Percentiles rank a stretch among this genome's conserved stretches.
Evolutionary conservation across 768 basidiomycete genomes (phyloP).

Genomic region (Termitomyces sp.): DNA sequence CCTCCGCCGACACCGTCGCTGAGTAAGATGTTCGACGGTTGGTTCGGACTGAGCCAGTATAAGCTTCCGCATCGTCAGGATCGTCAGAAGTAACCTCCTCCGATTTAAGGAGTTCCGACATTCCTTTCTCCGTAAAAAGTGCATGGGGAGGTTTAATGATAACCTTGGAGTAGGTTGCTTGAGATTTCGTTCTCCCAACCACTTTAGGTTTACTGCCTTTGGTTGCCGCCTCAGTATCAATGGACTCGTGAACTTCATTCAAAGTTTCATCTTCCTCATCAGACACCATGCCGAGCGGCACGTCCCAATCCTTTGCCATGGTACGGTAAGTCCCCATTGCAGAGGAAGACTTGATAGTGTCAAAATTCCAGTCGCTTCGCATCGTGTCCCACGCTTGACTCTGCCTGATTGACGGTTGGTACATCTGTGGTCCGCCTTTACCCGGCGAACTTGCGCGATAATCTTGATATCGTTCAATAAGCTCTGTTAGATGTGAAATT

Average conservation of each 20-base stretch:
- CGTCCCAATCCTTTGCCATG: slow-evolving; percentile 61
- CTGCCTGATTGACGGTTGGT: slow-evolving; percentile 56
- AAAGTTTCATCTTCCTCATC: slow-evolving; percentile 55
- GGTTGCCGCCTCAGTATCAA: slow-evolving; percentile 62
- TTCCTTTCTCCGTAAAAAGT: slow-evolving; percentile 36
- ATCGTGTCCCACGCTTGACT: slow-evolving; percentile 77
- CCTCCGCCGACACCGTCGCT: slow-evolving; percentile 59
- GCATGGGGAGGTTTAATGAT: slow-evolving; percentile 51
- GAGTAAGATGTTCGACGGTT: slow-evolving; percentile 76
- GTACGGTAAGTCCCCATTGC: slow-evolving; percentile 78
- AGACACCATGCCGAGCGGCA: slow-evolving; percentile 53
- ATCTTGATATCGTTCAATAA: slow-evolving; percentile 86
- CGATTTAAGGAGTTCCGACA: slow-evolving; percentile 32
- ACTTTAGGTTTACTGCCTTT: slow-evolving; percentile 57
- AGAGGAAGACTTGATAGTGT: slow-evolving; percentile 70
- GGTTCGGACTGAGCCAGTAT: slow-evolving; percentile 62
- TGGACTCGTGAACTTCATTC: slow-evolving; percentile 40
- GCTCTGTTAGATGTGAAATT: slow-evolving; percentile 79
- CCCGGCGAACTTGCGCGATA: slow-evolving; percentile 61
- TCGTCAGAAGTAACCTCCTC: slow-evolving; percentile 30
- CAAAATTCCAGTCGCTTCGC: slow-evolving; percentile 95
- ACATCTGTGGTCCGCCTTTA: slow-evolving; percentile 50
- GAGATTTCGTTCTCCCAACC: slow-evolving; percentile 43
- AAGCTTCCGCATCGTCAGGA: slow-evolving; percentile 30
- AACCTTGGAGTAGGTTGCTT: slow-evolving; percentile 69